Evolutionary conservation across 352 stramenopile species (phyloP), one percentile per base, ranked within the genome.

Genomic region (Phytophthora citrophthora): DNA sequence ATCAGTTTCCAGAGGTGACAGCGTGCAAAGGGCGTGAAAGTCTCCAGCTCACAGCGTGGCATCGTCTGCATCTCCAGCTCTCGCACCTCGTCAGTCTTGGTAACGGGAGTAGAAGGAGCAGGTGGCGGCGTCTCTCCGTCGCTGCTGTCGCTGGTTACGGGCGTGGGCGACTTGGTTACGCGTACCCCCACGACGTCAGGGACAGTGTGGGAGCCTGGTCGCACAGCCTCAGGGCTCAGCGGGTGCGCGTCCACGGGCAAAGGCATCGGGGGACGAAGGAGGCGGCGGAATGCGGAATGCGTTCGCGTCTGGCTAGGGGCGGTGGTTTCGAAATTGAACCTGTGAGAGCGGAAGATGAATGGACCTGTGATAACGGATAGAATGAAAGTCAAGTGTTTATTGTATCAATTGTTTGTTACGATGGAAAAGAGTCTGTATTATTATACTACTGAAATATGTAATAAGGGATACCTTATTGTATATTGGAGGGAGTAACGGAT

Each of bases 1-100:
- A 98, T 98, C 38, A 98, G 86, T 56, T 96, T 95, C 94, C 94
- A 98, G 9, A 98, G 71, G 59, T 97, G 91, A 45, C 76, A 94
- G 44, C 89, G 75, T 20, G 84, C 93, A 58, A 96, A 98, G 20
- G 78, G 77, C 45, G 89, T 97, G 54, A 96, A 97, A 53, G 88
- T 82, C 66, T 98, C 93, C 34, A 98, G 77, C 36, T 95, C 76
- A 51, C 83, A 95, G 40, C 83, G 81, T 54, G 81, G 69, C 11
- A 61, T 46, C 15, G 66, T 63, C 32, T 68, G 46, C 39, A 70
- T 62, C 52, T 62, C 16, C 27, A 67, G 31, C 54, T 60, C 40
- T 15, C 75, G 75, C 46, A 91, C 50, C 52, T 93, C 84, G 52
- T 91, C 76, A 52, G 74, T 56, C 51, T 90, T 93, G 36, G 43